Evolutionary conservation across 1,139 yeast species (phyloP).

Genomic region (Candida albicans): DNA sequence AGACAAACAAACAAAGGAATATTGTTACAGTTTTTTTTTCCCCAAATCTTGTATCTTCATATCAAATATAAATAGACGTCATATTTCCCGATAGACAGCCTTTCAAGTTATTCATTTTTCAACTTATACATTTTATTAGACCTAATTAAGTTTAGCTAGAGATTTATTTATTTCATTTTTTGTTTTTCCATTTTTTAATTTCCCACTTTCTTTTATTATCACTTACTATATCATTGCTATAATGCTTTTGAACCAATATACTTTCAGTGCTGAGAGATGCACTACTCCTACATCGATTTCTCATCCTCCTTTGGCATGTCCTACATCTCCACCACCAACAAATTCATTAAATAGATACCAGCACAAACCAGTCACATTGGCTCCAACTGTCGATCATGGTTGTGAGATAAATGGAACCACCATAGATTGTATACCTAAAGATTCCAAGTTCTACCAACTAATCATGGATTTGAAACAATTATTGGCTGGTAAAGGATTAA

Average conservation of each 20-base stretch:
- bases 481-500: conserved; percentile 37
- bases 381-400: conserved; percentile 12
- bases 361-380: conserved; percentile 1
- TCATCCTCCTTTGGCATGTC: conserved; percentile 6
- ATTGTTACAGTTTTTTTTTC: background rate
- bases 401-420: conserved; percentile 14
- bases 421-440: conserved; percentile 12
- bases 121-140: too few species aligned
- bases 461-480: conserved; percentile 30
- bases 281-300: background rate
- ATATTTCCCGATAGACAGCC: background rate
- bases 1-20: too few species aligned
- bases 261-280: conserved; percentile 5
- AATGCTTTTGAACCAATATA: conserved; percentile 14
- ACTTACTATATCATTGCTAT: background rate
- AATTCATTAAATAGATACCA: background rate
- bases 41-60: background rate
- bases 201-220: background rate
- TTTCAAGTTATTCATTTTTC: background rate
- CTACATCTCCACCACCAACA: background rate
- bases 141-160: background rate
- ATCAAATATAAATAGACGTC: background rate
- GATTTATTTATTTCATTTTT: background rate
- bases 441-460: conserved; percentile 13
- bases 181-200: background rate